Percentiles rank a stretch among this genome's conserved stretches.
These are phyloP conservation scores for Scytalidium sp. DNA, from an alignment of 2,329 filamentous ascomycete genomes.

Conservation along the genomic window DNA sequence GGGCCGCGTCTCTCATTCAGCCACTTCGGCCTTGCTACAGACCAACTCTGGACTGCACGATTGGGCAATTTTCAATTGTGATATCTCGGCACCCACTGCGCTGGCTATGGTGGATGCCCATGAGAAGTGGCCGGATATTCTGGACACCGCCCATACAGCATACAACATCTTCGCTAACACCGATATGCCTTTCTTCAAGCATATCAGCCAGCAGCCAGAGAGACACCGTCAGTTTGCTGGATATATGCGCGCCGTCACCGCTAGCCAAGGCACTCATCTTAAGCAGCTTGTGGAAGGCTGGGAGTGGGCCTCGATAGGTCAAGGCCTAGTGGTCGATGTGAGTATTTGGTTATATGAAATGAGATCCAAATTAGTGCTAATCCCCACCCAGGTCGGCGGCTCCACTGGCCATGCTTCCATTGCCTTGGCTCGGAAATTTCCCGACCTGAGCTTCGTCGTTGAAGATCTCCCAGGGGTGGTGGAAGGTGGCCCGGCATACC, in stretches of 20 bases:
- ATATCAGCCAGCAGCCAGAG: slow-evolving; percentile 22
- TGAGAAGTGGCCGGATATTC: slow-evolving; percentile 22
- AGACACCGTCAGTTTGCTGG: slow-evolving; percentile 23
- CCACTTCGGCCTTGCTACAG: slow-evolving; percentile 28
- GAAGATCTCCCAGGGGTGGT: slow-evolving; percentile 24
- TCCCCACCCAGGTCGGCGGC: slow-evolving; percentile 23
- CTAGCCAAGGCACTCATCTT: slow-evolving; percentile 24
- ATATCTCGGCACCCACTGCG: slow-evolving; percentile 22
- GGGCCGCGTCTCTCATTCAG: slow-evolving; percentile 29
- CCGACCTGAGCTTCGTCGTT: slow-evolving; percentile 28
- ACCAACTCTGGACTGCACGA: slow-evolving; percentile 21
- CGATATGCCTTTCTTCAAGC: slow-evolving; percentile 27
- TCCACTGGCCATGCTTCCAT: slow-evolving; percentile 28
- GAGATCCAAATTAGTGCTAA: background rate
- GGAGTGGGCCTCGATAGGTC: slow-evolving; percentile 32
- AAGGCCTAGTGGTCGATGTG: slow-evolving; percentile 32
- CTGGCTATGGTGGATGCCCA: slow-evolving; percentile 22
- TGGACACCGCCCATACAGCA: slow-evolving; percentile 20
- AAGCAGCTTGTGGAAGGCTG: slow-evolving; percentile 35
- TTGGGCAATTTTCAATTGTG: slow-evolving; percentile 29
- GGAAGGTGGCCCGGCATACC: slow-evolving; percentile 2
- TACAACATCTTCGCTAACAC: slow-evolving; percentile 19
- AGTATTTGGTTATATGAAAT: background rate
- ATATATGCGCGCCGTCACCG: slow-evolving; percentile 31
- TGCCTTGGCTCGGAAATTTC: slow-evolving; percentile 27